Base-by-base conservation (phyloP, 306 rosid species). In the Acacia crassicarpa region DNA sequence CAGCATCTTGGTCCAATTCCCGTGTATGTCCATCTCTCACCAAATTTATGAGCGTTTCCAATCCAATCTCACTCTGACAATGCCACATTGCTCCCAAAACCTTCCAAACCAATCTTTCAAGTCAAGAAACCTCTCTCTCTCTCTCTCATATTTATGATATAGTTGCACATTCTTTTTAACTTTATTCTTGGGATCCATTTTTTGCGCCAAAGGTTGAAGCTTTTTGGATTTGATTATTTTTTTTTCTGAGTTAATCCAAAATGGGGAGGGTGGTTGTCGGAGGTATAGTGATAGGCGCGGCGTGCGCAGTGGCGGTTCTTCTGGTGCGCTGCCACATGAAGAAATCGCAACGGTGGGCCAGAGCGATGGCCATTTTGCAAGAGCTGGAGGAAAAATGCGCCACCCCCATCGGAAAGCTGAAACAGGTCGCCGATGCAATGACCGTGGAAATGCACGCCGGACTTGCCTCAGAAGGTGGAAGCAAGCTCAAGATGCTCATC, bases 371-470 rank as follows among this genome's bases (percentile, higher is more conserved):
- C 65, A 87, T 92, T 54, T 62, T 92, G 77, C 89, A 86, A 48
- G 98, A 92, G 85, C 75, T 94, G 1, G 92, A 94, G 80, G 97
- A 94, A 78, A 89, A 86, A 44, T 89, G 93, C 49, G 97, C 87
- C 49, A 94, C 98, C 3, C 96, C 96, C 4, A 11, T 78, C 45
- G 78, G 65, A 74, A 94, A 89, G 81, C 93, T 94, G 38, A 82
- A 72, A 61, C 97, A 88, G 74, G 86, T 94, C 44, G 94, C 96
- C 0, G 97, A 94, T 59, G 96, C 98, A 67, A 85, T 94, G 97
- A 80, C 89, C 59, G 93, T 86, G 22, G 97, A 94, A 93, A 94
- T 94, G 98, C 96, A 92, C 72, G 97, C 97, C 1, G 98, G 98
- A 9, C 96, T 94, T 43, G 97, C 97, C 56, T 94, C 97, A 8